Evolutionary conservation across 169 alveolate genomes (phyloP), one percentile per base, ranked within the genome.

Genomic region (Plasmodium blacklocki): DNA sequence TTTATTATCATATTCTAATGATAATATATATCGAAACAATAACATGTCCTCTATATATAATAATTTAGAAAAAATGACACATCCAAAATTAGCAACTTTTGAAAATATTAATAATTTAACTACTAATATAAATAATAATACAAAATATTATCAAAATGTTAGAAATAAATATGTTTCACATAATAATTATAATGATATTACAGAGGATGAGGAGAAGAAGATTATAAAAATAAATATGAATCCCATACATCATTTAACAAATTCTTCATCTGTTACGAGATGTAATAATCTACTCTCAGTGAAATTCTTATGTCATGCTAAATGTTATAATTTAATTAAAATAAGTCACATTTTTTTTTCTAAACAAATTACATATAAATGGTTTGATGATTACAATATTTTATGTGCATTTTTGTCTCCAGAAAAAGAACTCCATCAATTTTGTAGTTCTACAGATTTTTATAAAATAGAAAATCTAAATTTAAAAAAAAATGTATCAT

Each of bases 331-430:
- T 58, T 72, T 83, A 50, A 59, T 32, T 19, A 70, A 70, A 70
- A 39, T 83, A 70, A 83, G 91, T 26, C 60, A 43, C 6, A 18
- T 83, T 29, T 71, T 83, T 50, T n/a, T 43, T 32, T 70, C 64
- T 15, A 83, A 83, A 70, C 68, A 54, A 26, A 7, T 83, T 18
- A 83, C 6, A 26, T 29, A 68, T 72, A 45, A 14, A 4, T 83
- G 68, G 63, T 73, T 68, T 63, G 91, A 83, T 26, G 47, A 62
- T 11, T 54, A 67, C 29, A 83, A 68, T 62, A 58, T 83, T 1
- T 23, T 83, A 12, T 83, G 86, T 63, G 91, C 64, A 29, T 83
- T 83, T 14, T 39, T 83, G 71, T 68, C 66, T 4, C 91, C 91
- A 54, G 91, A 70, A 43, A 71, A 43, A 39, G 12, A 26, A 11